These are phyloP conservation scores for Stygiomarasmius scandens DNA, from an alignment of 1,284 basidiomycete species.

Conservation along the genomic window DNA sequence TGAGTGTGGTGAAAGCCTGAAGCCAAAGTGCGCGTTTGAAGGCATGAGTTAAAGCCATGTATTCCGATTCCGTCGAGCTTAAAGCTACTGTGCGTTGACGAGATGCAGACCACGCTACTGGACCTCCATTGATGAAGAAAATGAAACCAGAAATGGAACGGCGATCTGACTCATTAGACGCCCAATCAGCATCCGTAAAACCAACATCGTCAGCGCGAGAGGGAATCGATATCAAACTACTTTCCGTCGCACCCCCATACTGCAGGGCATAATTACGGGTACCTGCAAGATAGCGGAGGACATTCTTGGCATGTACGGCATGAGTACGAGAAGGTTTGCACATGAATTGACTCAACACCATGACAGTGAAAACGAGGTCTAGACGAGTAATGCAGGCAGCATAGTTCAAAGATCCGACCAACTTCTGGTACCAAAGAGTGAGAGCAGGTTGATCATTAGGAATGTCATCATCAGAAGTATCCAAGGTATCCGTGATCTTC, in stretches of 20 bases:
- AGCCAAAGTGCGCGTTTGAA: conserved; percentile 37
- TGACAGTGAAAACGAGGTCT: conserved; percentile 7
- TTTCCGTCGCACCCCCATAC: neutral
- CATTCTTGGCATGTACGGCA: neutral
- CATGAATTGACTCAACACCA: neutral
- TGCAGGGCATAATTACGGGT: neutral
- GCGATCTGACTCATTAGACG: conserved; percentile 18
- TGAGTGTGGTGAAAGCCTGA: conserved; percentile 14
- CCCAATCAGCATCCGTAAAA: conserved; percentile 32
- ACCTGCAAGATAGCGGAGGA: neutral
- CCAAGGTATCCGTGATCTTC: neutral
- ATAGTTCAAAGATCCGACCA: neutral
- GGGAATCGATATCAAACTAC: too few relatives aligned
- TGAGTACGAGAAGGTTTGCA: neutral
- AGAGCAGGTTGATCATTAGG: too few relatives aligned
- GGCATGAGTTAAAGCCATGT: conserved; percentile 28
- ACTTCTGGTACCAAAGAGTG: too few relatives aligned
- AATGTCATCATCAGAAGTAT: too few relatives aligned
- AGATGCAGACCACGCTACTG: conserved; percentile 27
- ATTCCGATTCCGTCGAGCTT: conserved; percentile 29
- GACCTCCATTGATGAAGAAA: conserved; percentile 24
- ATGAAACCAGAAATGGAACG: conserved; percentile 27
- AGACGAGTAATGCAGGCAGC: neutral
- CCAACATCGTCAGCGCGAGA: neutral
- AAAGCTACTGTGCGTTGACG: conserved; percentile 30